Conservation (phyloP, 257 asterid genomes). For the Fraxinus americana region DNA sequence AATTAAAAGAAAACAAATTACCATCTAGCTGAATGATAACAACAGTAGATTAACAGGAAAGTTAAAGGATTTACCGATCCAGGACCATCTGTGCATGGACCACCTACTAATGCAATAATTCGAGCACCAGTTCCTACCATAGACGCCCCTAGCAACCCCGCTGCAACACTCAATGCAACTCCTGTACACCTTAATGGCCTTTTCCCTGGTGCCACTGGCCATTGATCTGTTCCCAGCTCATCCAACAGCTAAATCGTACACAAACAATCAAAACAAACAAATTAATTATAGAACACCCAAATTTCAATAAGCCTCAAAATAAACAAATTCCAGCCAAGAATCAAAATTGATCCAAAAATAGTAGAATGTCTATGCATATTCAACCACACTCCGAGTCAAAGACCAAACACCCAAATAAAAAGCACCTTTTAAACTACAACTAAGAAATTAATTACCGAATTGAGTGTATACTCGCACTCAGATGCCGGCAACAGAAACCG, state of each 20-base stretch:
- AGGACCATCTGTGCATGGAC: slow-evolving; percentile 99
- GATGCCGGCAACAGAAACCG: too few relatives aligned
- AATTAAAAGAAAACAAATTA: not conserved
- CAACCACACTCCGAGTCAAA: not conserved
- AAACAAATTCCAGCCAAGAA: slow-evolving; percentile 21
- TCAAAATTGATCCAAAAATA: not conserved
- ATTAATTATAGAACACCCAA: slow-evolving; percentile 7
- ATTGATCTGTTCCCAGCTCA: slow-evolving; percentile 83
- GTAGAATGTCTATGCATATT: not conserved
- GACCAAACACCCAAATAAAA: not conserved
- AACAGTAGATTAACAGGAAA: slow-evolving; percentile 16
- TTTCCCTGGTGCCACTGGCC: slow-evolving; percentile 80
- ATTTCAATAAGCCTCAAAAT: not conserved
- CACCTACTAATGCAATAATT: slow-evolving; percentile 88
- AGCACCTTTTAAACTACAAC: slow-evolving; percentile 15
- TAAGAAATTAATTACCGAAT: slow-evolving; percentile 48
- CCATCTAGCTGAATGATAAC: not conserved
- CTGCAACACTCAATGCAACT: slow-evolving; percentile 89
- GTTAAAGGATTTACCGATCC: slow-evolving; percentile 74
- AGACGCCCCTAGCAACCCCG: slow-evolving; percentile 88
- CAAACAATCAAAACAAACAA: slow-evolving; percentile 6
- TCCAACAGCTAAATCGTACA: slow-evolving; percentile 72
- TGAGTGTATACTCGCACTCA: slow-evolving; percentile 57
- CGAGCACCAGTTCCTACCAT: slow-evolving; percentile 81
- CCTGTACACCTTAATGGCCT: slow-evolving; percentile 92